Conservation (phyloP, 352 stramenopile genomes). For the Globisporangium sylvaticum region DNA sequence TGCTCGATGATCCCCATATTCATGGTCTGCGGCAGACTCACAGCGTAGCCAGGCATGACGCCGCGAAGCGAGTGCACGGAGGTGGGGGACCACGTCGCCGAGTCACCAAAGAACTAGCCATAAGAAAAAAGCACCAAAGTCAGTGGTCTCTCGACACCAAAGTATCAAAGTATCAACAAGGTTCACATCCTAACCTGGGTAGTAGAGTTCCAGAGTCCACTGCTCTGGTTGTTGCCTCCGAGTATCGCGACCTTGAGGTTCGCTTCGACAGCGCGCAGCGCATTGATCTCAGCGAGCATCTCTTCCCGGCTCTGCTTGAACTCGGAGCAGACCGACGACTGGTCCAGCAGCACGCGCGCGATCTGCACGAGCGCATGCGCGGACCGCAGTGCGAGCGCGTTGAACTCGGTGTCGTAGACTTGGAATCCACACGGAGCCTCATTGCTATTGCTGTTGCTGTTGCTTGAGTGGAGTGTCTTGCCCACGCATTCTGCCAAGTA, state of each 20-base stretch:
- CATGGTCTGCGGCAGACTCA: conserved; percentile 36
- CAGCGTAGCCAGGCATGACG: conserved; percentile 53
- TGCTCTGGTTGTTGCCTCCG: conserved; percentile 26
- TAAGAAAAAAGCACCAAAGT: neutral
- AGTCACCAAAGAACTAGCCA: conserved; percentile 49
- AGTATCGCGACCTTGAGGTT: conserved; percentile 39
- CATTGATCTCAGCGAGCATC: conserved; percentile 37
- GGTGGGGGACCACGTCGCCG: conserved; percentile 20
- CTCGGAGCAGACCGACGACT: conserved; percentile 51
- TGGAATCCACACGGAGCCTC: conserved; percentile 22
- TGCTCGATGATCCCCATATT: conserved; percentile 65
- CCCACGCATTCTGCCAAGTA: conserved; percentile 46
- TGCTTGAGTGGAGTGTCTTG: neutral
- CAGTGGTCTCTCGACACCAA: neutral
- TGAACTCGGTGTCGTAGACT: conserved; percentile 82
- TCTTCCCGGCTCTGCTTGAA: conserved; percentile 43
- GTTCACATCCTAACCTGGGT: conserved; percentile 25
- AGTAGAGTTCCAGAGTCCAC: conserved; percentile 68
- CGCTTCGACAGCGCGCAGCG: conserved; percentile 22
- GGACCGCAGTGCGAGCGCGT: conserved; percentile 67
- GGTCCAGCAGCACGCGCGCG: conserved; percentile 49
- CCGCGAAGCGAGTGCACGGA: conserved; percentile 47
- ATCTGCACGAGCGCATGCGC: conserved; percentile 62
- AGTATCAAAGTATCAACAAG: neutral
- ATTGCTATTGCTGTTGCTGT: neutral